Evolutionary conservation across 192 early-diverging fungal genomes (phyloP), one percentile per base, ranked within the genome.

Genomic region (Podila epigama): DNA sequence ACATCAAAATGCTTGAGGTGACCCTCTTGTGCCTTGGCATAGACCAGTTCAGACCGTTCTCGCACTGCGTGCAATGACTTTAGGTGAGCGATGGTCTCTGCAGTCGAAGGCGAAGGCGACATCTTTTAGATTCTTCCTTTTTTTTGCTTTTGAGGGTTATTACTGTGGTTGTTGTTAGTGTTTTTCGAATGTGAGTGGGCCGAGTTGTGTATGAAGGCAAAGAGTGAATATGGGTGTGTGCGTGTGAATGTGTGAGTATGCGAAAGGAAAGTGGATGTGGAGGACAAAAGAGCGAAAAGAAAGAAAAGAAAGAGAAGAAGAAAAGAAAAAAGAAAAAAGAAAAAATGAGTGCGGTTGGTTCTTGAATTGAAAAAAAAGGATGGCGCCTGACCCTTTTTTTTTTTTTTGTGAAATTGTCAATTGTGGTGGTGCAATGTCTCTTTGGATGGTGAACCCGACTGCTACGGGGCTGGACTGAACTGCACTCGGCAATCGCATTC

Each of bases 61-160:
- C 96, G 90, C 25, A 98, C 89, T 28, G 95, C 88, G 13, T 68
- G 72, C 22, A 95, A 80, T n/a, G 91, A 89, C 65, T 77, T 83
- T 15, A 95, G 83, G 63, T 92, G 83, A 59, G 61, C 32, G 55
- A 82, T 69, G 44, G 63, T 68, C 50, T 77, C 73, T 59, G 72
- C 57, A n/a, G 70, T 66, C 8, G 69, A 57, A 41, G 69, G 79
- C 27, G 63, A 44, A n/a, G 60, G 65, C 22, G 64, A 33, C 66
- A 80, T 70, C n/a, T n/a, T n/a, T n/a, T n/a, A n/a, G n/a, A n/a
- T n/a, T n/a, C n/a, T n/a, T n/a, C n/a, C n/a, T n/a, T n/a, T 48
- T 48, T 15, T 44, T 1, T 15, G 5, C 58, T 35, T 60, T 39
- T 41, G 18, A 34, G 31, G 27, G 29, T 27, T 12, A 20, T 35